Evolutionary conservation across 73 alveolate genomes (phyloP), one percentile per base, ranked within the genome.

Genomic region (Diophrys sp.): DNA sequence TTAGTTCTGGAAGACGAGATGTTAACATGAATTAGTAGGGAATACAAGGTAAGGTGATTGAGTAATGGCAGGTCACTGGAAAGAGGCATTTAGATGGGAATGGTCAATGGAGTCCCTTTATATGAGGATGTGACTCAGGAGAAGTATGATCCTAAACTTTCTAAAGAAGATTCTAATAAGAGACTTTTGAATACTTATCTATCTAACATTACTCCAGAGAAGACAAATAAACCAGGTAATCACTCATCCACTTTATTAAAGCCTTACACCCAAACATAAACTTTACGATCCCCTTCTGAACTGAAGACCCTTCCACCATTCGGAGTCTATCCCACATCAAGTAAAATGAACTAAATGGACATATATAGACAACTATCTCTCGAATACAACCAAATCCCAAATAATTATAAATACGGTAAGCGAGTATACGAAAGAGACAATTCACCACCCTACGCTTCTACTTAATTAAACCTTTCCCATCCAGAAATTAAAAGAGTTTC

Each of bases 1-100:
- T 44, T 44, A 44, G 62, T 44, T 44, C 62, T 44, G 62, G 62
- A 44, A 44, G 62, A 44, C 62, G n/a, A 44, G 62, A 18, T 44
- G 62, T 44, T 44, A 44, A 18, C 5, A 44, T 44, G 62, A 44
- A 44, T 11, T 44, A 11, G 18, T 11, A 44, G 62, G 62, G 62
- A 11, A 5, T 5, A 44, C 62, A 11, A 44, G n/a, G n/a, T n/a
- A n/a, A n/a, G n/a, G n/a, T n/a, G n/a, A n/a, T n/a, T n/a, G n/a
- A n/a, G n/a, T n/a, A n/a, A n/a, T n/a, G n/a, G n/a, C n/a, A n/a
- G 18, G 62, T 44, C 62, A 11, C 62, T 44, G 5, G 62, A 44
- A 44, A 44, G 62, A 44, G 62, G 62, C 18, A 44, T 44, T 44
- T 11, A 11, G 62, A 5, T 44, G 18, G 62, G 62, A 18, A 44